Conservation (phyloP, 305 asterid species). For the Vinca major region DNA sequence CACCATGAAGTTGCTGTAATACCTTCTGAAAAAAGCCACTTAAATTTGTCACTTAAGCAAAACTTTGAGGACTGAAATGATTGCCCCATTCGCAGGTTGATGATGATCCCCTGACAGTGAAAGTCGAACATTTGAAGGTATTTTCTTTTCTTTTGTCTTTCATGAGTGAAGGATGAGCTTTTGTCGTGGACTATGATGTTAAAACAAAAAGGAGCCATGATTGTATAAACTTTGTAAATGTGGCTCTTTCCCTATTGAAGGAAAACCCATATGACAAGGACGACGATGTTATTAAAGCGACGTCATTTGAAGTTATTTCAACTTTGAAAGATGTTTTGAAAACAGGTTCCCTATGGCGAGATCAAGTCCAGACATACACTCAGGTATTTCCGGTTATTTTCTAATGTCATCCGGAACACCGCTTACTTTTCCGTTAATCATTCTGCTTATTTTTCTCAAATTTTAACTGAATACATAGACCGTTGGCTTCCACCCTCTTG, state of each 20-base stretch:
- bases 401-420: neutral
- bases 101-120: conserved; percentile 92
- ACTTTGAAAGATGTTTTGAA: conserved; percentile 85
- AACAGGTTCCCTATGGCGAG: conserved; percentile 90
- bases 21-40: neutral
- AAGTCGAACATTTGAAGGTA: conserved; percentile 96
- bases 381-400: conserved; percentile 35
- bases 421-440: neutral
- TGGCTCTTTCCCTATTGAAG: conserved; percentile 38
- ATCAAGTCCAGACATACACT: conserved; percentile 92
- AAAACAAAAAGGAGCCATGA: neutral
- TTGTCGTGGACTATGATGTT: neutral
- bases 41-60: conserved; percentile 1
- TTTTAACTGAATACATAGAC: neutral
- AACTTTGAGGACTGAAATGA: neutral
- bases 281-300: conserved; percentile 90
- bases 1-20: neutral
- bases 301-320: conserved; percentile 89
- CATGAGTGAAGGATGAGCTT: conserved; percentile 1
- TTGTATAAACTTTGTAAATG: conserved; percentile 9
- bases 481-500: neutral
- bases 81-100: conserved; percentile 55
- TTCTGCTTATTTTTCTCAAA: neutral
- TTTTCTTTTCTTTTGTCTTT: conserved; percentile 11
- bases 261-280: conserved; percentile 77